Base-by-base conservation (phyloP, 257 asterid species). In the Nicotiana attenuata region DNA sequence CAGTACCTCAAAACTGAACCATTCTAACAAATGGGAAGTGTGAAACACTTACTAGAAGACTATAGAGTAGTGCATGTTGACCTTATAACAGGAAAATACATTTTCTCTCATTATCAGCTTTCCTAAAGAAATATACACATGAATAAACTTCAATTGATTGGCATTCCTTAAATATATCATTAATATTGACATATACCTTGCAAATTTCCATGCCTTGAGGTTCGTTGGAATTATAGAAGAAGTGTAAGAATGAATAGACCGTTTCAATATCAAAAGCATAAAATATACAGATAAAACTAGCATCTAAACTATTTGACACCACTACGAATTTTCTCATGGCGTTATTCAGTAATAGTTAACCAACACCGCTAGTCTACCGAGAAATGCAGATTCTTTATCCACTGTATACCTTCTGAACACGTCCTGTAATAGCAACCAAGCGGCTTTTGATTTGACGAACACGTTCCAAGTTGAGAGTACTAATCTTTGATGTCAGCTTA, bases 371-470 rank as follows among this genome's bases (percentile, higher is more conserved):
- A 50, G 80, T 17, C 26, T 47, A 75, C 80, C 33, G 8, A 75
- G 80, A 75, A 26, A 81, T 81, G 76, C 77, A 77, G 64, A 22
- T 45, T 22, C 63, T 75, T 50, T 52, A 75, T 50, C 80, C 13
- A 75, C 28, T 50, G 16, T 15, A 71, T 82, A 95, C 99, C 99
- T 96, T 96, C 82, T 96, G 99, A 80, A 96, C 98, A 53, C 99
- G 99, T 41, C 98, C 98, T 24, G 98, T 92, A 83, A 96, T 93
- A 79, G 99, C 97, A 87, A 96, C 98, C 87, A 96, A 84, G 4
- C 98, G 96, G 68, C 99, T 94, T 81, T 96, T 96, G 79, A 96
- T 96, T 81, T 96, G 99, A 76, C 98, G 91, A 82, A 96, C 99
- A 3, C 98, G 95, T 81, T 96, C 98, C 91, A 96, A 88, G 89